Percentiles rank a stretch among this genome's conserved stretches.
Evolutionary conservation across 2,329 filamentous ascomycete genomes (phyloP).

Genomic region (Fusarium heterosporum): DNA sequence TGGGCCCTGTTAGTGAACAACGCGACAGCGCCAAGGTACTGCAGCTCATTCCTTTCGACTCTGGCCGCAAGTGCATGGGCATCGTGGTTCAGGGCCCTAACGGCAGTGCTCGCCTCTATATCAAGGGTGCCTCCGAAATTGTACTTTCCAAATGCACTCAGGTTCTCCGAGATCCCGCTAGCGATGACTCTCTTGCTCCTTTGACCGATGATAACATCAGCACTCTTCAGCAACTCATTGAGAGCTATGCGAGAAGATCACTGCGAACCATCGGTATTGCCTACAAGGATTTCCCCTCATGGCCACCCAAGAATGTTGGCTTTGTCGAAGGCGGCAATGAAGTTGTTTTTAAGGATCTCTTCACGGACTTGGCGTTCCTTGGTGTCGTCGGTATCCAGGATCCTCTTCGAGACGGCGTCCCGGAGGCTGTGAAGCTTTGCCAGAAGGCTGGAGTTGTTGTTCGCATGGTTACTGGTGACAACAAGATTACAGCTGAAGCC

Average conservation of each 20-base stretch:
- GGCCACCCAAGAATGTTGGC: constrained; percentile 77
- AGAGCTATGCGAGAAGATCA: constrained; percentile 81
- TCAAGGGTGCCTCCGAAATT: constrained; percentile 75
- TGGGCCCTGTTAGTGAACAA: constrained; percentile 73
- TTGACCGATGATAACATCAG: constrained; percentile 66
- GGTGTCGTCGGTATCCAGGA: constrained; percentile 85
- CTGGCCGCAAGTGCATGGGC: constrained; percentile 78
- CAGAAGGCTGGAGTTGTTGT: constrained; percentile 82
- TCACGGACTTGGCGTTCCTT: constrained; percentile 74
- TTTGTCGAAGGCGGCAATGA: constrained; percentile 68
- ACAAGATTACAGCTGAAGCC: constrained; percentile 80
- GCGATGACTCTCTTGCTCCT: constrained; percentile 55
- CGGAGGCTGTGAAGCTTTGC: constrained; percentile 77
- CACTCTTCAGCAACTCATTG: constrained; percentile 74
- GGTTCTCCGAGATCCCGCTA: constrained; percentile 62
- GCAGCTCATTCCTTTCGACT: constrained; percentile 81
- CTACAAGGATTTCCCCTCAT: constrained; percentile 85
- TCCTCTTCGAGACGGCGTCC: constrained; percentile 79
- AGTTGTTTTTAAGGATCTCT: constrained; percentile 74
- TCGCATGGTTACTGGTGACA: constrained; percentile 89
- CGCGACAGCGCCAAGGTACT: constrained; percentile 69
- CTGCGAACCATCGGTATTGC: constrained; percentile 86
- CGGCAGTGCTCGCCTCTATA: constrained; percentile 66
- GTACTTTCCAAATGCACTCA: constrained; percentile 67
- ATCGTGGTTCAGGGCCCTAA: constrained; percentile 65